Evolutionary conservation across 78 protist genomes (phyloP), one percentile per base, ranked within the genome.

Genomic region (Dictyostelium purpureum): DNA sequence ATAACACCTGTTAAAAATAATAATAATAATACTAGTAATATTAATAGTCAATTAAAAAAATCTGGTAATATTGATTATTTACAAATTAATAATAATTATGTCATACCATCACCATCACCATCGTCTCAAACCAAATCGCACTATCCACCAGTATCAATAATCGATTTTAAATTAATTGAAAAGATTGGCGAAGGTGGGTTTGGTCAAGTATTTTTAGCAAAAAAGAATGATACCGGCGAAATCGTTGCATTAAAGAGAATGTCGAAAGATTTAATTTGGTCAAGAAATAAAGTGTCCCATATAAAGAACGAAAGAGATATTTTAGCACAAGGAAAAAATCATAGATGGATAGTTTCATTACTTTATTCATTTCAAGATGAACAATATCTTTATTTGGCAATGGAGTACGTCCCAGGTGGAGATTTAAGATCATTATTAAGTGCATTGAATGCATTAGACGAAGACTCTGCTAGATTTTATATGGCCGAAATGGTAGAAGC

Each of bases 391-490:
- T 94, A 94, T 43, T 69, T 96, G 38, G 94, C 94, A 28, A 94
- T 96, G 87, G 99, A 97, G 35, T 97, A 73, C 51, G 83, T 95
- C 16, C 96, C 97, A 2, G 99, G 99, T 28, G 99, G 99, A 2
- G 97, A 96, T 82, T n/a, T 96, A 61, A 0, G 88, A 4, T 61
- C 98, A 16, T 38, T 96, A 21, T 88, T 97, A 4, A 77, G 82
- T 35, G 75, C 61, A 4, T 14, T 79, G 1, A 93, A 76, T n/a
- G 26, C 77, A 10, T 63, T 96, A 3, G 83, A 63, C 45, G 98
- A 97, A 61, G 54, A 40, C 14, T 69, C 66, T 31, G 97, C 97
- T 2, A 67, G 90, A 6, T 92, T 93, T 35, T 97, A 97, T 73
- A 75, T 96, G 71, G 93, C 96, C 18, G 99, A 97, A 76, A 79